Base-by-base conservation (phyloP, 805 yeast species). In the Hermanozyma aechmeae region DNA sequence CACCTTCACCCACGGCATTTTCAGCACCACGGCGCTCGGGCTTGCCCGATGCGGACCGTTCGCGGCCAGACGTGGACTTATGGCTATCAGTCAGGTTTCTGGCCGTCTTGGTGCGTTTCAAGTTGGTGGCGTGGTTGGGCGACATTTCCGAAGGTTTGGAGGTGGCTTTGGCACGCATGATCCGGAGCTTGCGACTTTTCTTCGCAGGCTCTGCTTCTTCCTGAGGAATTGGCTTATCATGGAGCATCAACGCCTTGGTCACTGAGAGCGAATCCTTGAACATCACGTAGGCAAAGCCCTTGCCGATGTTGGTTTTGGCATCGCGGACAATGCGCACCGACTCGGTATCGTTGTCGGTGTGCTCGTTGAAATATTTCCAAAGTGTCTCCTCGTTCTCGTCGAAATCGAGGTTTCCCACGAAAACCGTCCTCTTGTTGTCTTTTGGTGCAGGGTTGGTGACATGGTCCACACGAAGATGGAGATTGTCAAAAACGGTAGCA, bases 251-350 rank as follows among this genome's bases (percentile, higher is more conserved):
- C 1, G 96, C 96, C 49, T 83, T 81, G 38, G 77, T 76, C 7
- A 92, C 95, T 24, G 77, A 65, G 31, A 78, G 57, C 1, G 71
- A 43, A 46, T 82, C 89, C 36, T 66, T 71, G 61, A 87, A 92
- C 55, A 89, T 97, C 20, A 92, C 86, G 51, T 87, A 83, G 5
- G 95, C 98, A 60, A 92, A 87, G 5, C 99, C 99, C 59, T 92
- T 92, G 39, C 98, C 99, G 34, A 89, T 65, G 46, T 92, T 89
- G 14, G 96, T 89, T 59, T 84, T 84, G 12, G 94, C 60, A 51
- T 92, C 99, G 50, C 99, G 75, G 19, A 92, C 72, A 26, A 92
- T 71, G 53, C 99, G 73, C 18, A 92, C 96, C 38, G 81, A 79
- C 51, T 86, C 95, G 31, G 92, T 80, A 16, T 72, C 77, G 25